Evolutionary conservation across 306 rosid species (phyloP).

Genomic region (Rosa lucieae): DNA sequence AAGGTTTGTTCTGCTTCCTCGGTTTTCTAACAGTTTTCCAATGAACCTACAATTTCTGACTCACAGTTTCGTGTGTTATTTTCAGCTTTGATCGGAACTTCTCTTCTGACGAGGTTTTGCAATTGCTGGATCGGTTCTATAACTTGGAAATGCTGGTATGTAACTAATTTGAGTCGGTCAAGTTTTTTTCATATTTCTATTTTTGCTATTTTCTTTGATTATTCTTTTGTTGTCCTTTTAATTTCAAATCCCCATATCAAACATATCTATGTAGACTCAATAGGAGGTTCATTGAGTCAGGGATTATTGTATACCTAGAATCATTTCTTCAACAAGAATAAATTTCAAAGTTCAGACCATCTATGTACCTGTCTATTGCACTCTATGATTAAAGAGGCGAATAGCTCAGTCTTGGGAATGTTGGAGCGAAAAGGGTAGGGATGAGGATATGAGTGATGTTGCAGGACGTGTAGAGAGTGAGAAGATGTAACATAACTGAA

Average conservation of each 20-base stretch:
- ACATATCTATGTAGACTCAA: neutral
- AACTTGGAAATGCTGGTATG: conserved; percentile 92
- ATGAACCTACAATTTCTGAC: conserved; percentile 12
- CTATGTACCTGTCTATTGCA: neutral
- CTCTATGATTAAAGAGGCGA: neutral
- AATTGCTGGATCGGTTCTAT: conserved; percentile 92
- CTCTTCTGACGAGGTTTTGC: conserved; percentile 90
- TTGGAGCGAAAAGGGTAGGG: neutral
- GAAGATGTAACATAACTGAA: neutral
- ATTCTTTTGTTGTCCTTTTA: neutral
- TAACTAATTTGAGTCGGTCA: neutral
- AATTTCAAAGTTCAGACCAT: neutral
- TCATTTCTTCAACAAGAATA: neutral
- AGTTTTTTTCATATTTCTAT: neutral
- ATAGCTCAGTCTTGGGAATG: neutral
- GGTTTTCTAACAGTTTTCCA: conserved; percentile 12
- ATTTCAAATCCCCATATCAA: neutral
- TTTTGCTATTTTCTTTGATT: neutral
- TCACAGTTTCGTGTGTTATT: conserved; percentile 21
- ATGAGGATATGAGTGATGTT: neutral
- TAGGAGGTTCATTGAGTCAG: neutral
- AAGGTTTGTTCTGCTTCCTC: conserved; percentile 55
- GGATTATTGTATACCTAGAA: neutral
- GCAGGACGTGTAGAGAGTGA: neutral
- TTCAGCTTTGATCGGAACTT: conserved; percentile 76